These are phyloP conservation scores for Agrocybe pediades DNA, from an alignment of 768 basidiomycete genomes.

Conservation along the genomic window DNA sequence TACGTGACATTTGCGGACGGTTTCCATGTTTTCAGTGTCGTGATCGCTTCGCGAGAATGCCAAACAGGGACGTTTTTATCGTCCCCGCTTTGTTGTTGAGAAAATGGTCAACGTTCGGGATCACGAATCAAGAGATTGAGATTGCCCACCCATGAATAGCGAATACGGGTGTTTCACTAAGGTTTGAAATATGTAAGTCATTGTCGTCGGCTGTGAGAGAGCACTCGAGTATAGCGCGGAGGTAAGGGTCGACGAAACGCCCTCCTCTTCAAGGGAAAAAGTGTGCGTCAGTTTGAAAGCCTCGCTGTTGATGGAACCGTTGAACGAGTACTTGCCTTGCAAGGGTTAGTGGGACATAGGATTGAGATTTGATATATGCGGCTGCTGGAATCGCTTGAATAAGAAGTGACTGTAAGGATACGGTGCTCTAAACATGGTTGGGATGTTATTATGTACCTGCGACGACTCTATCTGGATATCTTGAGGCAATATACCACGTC, in stretches of 20 bases:
- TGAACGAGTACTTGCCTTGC: constrained; percentile 43
- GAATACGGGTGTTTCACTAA: constrained; percentile 67
- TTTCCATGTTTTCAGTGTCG: constrained; percentile 60
- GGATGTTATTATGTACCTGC: constrained; percentile 43
- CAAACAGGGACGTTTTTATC: constrained; percentile 90
- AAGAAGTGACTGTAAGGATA: neutral
- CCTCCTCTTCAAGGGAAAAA: constrained; percentile 25
- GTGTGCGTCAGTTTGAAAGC: neutral
- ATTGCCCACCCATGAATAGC: constrained; percentile 74
- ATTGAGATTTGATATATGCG: constrained; percentile 85
- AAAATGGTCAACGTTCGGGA: neutral
- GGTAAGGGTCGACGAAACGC: constrained; percentile 77
- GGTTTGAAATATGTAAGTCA: constrained; percentile 81
- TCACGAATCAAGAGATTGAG: neutral
- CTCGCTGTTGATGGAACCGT: neutral
- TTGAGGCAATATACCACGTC: constrained; percentile 74
- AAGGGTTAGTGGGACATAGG: constrained; percentile 75
- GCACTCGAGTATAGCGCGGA: constrained; percentile 72
- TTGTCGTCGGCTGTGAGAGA: constrained; percentile 86
- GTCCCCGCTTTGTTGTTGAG: constrained; percentile 48
- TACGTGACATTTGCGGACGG: constrained; percentile 54
- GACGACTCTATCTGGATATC: constrained; percentile 75
- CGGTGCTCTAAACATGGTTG: neutral
- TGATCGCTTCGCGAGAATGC: constrained; percentile 73
- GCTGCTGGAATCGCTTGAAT: constrained; percentile 71